Percentiles rank a stretch among this genome's conserved stretches.
These are phyloP conservation scores for Ramularia endophylla DNA, from an alignment of 2,329 filamentous ascomycete species.

Conservation along the genomic window DNA sequence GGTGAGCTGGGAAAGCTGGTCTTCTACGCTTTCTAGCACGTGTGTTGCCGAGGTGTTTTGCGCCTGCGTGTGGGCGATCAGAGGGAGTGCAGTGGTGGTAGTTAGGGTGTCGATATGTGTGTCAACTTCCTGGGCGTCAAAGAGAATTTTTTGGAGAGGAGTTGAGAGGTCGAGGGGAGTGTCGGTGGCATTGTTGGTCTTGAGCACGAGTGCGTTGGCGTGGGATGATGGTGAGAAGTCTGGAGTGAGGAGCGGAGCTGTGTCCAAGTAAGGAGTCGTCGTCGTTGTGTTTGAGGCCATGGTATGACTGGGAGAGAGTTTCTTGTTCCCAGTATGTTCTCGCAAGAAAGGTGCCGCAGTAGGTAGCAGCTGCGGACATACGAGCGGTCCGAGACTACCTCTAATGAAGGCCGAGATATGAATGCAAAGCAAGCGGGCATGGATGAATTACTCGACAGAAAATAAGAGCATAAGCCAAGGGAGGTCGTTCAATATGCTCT, in stretches of 20 bases:
- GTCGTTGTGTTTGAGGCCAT: not conserved
- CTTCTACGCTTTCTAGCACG: constrained; percentile 70
- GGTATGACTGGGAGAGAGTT: not conserved
- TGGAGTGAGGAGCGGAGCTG: constrained; percentile 81
- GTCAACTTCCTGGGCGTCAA: constrained; percentile 95
- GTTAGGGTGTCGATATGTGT: constrained; percentile 90
- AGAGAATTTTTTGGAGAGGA: constrained; percentile 85
- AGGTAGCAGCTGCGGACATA: too few relatives aligned
- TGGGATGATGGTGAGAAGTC: constrained; percentile 75
- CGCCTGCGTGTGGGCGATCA: constrained; percentile 70
- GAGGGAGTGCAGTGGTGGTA: constrained; percentile 72
- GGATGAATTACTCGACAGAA: too few relatives aligned
- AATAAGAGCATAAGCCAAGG: too few relatives aligned
- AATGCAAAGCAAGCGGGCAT: too few relatives aligned
- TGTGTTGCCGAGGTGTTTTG: constrained; percentile 66
- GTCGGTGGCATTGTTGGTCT: constrained; percentile 89
- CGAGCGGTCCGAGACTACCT: too few relatives aligned
- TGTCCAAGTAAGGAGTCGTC: constrained; percentile 69
- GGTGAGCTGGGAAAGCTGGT: constrained; percentile 72
- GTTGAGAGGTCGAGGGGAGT: constrained; percentile 88
- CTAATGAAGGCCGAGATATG: too few relatives aligned
- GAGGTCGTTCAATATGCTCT: too few relatives aligned
- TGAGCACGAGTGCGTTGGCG: constrained; percentile 80
- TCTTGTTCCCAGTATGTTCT: too few relatives aligned
- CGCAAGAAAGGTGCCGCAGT: not conserved